phyloP scores from a whole-genome alignment of 371 early-diverging fungal species.

The Mucor circinelloides region DNA sequence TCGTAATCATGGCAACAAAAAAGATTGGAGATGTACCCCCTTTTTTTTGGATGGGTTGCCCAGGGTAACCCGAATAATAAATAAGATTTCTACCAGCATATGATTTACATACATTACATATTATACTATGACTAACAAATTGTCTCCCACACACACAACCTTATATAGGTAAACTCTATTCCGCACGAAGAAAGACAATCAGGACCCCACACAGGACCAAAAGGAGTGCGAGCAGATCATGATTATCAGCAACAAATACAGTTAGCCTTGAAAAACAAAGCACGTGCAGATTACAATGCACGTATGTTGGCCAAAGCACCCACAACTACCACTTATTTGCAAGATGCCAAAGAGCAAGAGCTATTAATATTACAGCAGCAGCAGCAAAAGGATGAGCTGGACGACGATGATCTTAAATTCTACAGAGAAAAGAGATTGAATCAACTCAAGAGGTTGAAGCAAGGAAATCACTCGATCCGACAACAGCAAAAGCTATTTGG shows the following conservation, averaged over 20 bases:
- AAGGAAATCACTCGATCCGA: conserved; percentile 24
- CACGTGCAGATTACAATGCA: conserved; percentile 41
- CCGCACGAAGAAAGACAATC: conserved; percentile 8
- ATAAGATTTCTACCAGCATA: not conserved
- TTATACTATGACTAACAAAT: not conserved
- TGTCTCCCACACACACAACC: conserved; percentile 2
- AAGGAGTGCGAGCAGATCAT: conserved; percentile 62
- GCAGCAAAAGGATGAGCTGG: conserved; percentile 31
- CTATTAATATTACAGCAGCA: conserved; percentile 26
- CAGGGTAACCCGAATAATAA: not conserved
- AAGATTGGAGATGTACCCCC: not conserved
- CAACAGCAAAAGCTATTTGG: conserved; percentile 49
- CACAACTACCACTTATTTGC: conserved; percentile 46
- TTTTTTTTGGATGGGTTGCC: not conserved
- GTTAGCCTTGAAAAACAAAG: conserved; percentile 21
- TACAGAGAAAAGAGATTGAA: conserved; percentile 43
- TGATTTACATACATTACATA: not conserved
- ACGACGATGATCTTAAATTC: conserved; percentile 35
- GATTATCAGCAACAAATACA: conserved; percentile 39
- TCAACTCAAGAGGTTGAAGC: conserved; percentile 32
- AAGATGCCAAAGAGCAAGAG: conserved; percentile 39
- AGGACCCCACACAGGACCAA: conserved; percentile 62
- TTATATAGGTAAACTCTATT: conserved; percentile 7
- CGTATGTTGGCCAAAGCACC: conserved; percentile 44
- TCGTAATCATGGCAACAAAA: not conserved